phyloP scores from a whole-genome alignment of 2,329 filamentous ascomycete species.

The Fusarium liriodendri region DNA sequence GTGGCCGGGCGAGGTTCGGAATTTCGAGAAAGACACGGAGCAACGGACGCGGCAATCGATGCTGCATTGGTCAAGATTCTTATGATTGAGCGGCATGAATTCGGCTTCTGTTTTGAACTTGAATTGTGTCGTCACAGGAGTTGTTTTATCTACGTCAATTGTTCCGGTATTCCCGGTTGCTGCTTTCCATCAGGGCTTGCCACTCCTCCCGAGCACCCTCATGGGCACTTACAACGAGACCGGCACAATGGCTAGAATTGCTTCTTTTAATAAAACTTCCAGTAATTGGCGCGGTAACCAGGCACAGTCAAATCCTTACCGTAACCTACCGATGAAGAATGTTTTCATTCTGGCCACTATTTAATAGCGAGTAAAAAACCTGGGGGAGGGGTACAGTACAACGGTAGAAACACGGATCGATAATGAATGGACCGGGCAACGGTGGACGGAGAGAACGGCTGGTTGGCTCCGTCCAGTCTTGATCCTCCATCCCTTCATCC shows the following conservation, averaged over 20 bases:
- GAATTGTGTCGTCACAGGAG: not conserved
- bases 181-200: not conserved
- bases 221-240: slow-evolving; percentile 4
- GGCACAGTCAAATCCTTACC: not conserved
- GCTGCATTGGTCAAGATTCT: not conserved
- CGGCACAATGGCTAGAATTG: not conserved
- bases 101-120: not conserved
- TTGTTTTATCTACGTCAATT: not conserved
- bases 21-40: slow-evolving; percentile 38
- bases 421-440: not conserved
- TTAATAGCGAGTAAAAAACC: slow-evolving; percentile 4
- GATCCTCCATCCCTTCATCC: slow-evolving; percentile 31
- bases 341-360: not conserved
- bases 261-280: not conserved
- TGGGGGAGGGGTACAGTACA: slow-evolving; percentile 3
- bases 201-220: not conserved
- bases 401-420: not conserved
- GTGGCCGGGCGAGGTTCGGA: slow-evolving; percentile 41
- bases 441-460: not conserved
- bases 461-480: slow-evolving; percentile 20
- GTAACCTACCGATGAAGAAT: not conserved
- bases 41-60: slow-evolving; percentile 7
- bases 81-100: not conserved
- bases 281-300: not conserved
- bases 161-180: not conserved